Evolutionary conservation across 192 early-diverging fungal species (phyloP).

Genomic region (Backusella morwellensis): DNA sequence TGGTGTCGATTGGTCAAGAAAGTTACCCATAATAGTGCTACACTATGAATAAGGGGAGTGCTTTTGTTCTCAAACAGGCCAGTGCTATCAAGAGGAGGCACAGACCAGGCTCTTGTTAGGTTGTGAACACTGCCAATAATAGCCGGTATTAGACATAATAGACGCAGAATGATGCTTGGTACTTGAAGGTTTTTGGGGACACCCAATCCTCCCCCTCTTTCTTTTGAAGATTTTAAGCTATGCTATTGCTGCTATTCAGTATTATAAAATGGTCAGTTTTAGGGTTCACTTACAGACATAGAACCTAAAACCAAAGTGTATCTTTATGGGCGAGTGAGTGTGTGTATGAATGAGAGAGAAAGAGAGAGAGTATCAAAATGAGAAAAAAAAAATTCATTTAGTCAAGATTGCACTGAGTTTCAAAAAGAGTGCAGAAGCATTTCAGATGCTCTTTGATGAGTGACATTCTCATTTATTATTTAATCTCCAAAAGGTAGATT

Average conservation of each 20-base stretch:
- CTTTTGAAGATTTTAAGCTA: slow-evolving; percentile 6
- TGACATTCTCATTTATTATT: too few relatives aligned
- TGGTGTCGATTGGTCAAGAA: neutral
- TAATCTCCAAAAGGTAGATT: too few relatives aligned
- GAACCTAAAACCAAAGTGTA: neutral
- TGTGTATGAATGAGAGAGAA: neutral
- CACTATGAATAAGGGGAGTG: slow-evolving; percentile 37
- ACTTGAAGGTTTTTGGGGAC: slow-evolving; percentile 34
- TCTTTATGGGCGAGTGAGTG: neutral
- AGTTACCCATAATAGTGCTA: slow-evolving; percentile 43
- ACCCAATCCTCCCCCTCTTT: slow-evolving; percentile 11
- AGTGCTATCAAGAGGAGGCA: slow-evolving; percentile 25
- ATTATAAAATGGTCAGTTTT: neutral
- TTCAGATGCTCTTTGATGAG: too few relatives aligned
- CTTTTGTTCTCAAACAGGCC: slow-evolving; percentile 34
- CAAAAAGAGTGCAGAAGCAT: neutral
- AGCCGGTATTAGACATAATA: slow-evolving; percentile 40
- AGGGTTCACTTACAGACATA: neutral
- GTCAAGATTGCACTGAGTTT: neutral
- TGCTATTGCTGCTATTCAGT: neutral
- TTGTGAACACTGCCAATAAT: slow-evolving; percentile 27
- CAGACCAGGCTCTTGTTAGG: slow-evolving; percentile 22
- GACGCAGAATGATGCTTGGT: slow-evolving; percentile 33
- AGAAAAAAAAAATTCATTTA: neutral
- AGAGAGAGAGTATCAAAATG: neutral